Evolutionary conservation across 2,329 filamentous ascomycete genomes (phyloP), one percentile per base, ranked within the genome.

Genomic region (Annulohypoxylon truncatum): DNA sequence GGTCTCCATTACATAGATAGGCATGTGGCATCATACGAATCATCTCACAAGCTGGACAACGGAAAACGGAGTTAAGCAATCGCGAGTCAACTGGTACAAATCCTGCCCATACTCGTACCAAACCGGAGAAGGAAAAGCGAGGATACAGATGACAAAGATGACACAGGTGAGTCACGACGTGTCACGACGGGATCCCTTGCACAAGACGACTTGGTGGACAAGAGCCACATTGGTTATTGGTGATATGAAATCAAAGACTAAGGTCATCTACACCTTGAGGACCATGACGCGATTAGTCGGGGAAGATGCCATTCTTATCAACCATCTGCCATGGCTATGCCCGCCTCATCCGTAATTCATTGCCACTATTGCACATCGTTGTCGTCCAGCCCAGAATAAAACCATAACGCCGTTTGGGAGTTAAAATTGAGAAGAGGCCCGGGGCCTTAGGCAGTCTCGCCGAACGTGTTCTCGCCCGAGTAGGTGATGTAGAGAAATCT

Each of bases 391-490:
- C 71, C 61, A 61, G 40, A 70, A 64, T 47, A 69, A 69, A 73
- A 68, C 66, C 63, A 48, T 66, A 74, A 72, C 73, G 73, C 64
- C 56, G 69, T 64, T 60, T 42, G 38, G 44, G 31, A 64, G 65
- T 20, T 29, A 46, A 70, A 61, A 51, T 33, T 38, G 9, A 42
- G 69, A 66, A 64, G 67, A 62, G 44, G 44, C 51, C 18, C 44
- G 57, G 35, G 55, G 50, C 20, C 69, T 78, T 76, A 82, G 56
- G 74, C 77, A 64, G 77, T 77, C 76, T 84, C 78, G 78, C 96
- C 96, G 78, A 99, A 99, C 59, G 96, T 99, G 87, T 98, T 99
- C 89, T 98, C 96, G 83, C 96, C 96, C 53, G 95, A 98, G 87
- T 97, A 97, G 75, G 95, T 98, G 84, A 99, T 99, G 86, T 99